Evolutionary conservation across 352 stramenopile species (phyloP).

Genomic region (Pseudoperonospora humuli): DNA sequence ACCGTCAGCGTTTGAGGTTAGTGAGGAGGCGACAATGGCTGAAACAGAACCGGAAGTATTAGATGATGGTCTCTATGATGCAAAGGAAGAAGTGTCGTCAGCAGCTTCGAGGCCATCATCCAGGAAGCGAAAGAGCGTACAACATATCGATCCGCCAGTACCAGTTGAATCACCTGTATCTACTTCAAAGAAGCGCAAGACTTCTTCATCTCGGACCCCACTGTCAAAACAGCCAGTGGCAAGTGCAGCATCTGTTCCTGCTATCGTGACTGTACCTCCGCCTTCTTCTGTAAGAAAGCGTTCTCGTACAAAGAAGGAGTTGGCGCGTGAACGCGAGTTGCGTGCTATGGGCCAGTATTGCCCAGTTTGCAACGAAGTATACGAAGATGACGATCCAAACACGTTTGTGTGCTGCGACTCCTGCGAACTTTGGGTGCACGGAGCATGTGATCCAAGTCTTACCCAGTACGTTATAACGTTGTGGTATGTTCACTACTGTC

Average conservation of each 20-base stretch:
- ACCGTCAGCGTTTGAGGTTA: constrained; percentile 8
- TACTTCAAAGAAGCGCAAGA: constrained; percentile 27
- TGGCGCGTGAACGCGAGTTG: constrained; percentile 63
- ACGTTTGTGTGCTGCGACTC: constrained; percentile 86
- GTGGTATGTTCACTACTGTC: neutral
- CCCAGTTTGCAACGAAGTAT: constrained; percentile 76
- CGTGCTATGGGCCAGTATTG: constrained; percentile 79
- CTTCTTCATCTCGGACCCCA: constrained; percentile 14
- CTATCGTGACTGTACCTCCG: constrained; percentile 9
- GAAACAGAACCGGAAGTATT: constrained; percentile 9
- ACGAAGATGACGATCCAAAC: constrained; percentile 80
- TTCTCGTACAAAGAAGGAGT: constrained; percentile 51
- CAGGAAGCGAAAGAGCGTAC: constrained; percentile 23
- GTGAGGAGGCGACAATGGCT: constrained; percentile 1
- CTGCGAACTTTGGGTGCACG: constrained; percentile 85
- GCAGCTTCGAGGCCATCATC: constrained; percentile 16
- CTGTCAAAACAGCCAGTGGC: constrained; percentile 10
- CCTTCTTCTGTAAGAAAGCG: constrained; percentile 35
- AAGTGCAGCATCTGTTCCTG: constrained; percentile 10
- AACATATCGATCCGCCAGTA: constrained; percentile 12
- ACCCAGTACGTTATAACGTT: constrained; percentile 39
- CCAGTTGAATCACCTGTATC: constrained; percentile 15
- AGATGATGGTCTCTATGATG: constrained; percentile 2
- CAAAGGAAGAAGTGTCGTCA: constrained; percentile 5
- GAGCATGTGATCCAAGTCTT: constrained; percentile 56